Evolutionary conservation across 176 grass and related monocot species (phyloP).

Genomic region (Olyra latifolia): DNA sequence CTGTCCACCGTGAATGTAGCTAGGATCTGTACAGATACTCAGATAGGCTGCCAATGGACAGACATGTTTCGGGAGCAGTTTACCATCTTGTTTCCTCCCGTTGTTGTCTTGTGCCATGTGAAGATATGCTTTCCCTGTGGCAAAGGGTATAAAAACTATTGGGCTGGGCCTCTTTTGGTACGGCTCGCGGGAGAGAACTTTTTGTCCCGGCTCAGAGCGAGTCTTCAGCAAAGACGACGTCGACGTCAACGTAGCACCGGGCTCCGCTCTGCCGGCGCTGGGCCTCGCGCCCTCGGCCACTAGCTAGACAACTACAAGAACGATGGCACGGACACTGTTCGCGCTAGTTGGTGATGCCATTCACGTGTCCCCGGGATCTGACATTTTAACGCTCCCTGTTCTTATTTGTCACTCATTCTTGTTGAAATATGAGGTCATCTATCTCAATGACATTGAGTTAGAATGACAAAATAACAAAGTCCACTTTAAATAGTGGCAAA

Average conservation of each 20-base stretch:
- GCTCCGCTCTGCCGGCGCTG: not conserved
- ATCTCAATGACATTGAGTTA: too few species aligned
- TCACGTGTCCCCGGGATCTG: too few species aligned
- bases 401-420: too few species aligned
- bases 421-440: too few species aligned
- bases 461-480: too few species aligned
- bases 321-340: not conserved
- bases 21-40: slow-evolving; percentile 10
- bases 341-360: not conserved
- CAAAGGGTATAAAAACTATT: not conserved
- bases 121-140: too few species aligned
- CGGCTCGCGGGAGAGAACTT: not conserved
- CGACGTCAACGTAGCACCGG: not conserved
- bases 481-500: too few species aligned
- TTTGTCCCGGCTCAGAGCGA: not conserved
- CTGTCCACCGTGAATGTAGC: not conserved
- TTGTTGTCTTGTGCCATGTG: too few species aligned
- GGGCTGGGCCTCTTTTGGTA: not conserved
- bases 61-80: not conserved
- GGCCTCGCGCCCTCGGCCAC: not conserved
- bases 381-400: too few species aligned
- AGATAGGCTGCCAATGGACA: slow-evolving; percentile 6
- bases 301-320: not conserved
- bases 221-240: not conserved
- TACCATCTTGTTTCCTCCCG: not conserved